Percentiles rank a stretch among this genome's conserved stretches.
phyloP scores from a whole-genome alignment of 495 filamentous ascomycete species.

The Copromyces sp. region DNA sequence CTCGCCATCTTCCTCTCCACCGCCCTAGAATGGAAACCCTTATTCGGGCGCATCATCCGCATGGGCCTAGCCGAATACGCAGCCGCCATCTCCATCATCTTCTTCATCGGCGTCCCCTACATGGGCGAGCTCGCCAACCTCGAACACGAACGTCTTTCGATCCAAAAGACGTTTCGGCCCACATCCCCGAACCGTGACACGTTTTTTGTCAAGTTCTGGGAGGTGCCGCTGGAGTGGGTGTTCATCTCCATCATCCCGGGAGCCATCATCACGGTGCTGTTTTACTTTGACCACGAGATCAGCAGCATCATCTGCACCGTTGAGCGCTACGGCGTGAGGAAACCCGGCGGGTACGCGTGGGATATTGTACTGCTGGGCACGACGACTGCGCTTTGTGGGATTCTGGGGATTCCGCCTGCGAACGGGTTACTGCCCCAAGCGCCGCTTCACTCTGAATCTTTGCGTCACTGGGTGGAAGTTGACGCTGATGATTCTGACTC shows the following conservation, averaged over 20 bases:
- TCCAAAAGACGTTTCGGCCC: constrained; percentile 49
- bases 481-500: constrained; percentile 12
- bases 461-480: constrained; percentile 46
- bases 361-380: constrained; percentile 58
- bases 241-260: constrained; percentile 57
- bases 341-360: constrained; percentile 62
- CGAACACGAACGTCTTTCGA: constrained; percentile 52
- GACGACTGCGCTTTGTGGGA: constrained; percentile 58
- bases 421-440: constrained; percentile 64
- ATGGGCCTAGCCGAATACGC: constrained; percentile 60
- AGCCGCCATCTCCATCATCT: constrained; percentile 59
- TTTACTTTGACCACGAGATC: constrained; percentile 69
- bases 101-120: constrained; percentile 58
- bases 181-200: constrained; percentile 44
- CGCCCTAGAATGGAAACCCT: constrained; percentile 52
- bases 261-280: constrained; percentile 56
- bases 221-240: constrained; percentile 50
- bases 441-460: constrained; percentile 56
- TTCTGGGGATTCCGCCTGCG: constrained; percentile 58
- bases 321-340: constrained; percentile 53
- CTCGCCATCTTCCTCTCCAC: constrained; percentile 56
- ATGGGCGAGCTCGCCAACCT: constrained; percentile 52
- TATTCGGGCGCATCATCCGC: constrained; percentile 57
- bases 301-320: constrained; percentile 68
- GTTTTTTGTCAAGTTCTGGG: constrained; percentile 63